Base-by-base conservation (phyloP, 805 yeast species). In the Starmerella apis region DNA sequence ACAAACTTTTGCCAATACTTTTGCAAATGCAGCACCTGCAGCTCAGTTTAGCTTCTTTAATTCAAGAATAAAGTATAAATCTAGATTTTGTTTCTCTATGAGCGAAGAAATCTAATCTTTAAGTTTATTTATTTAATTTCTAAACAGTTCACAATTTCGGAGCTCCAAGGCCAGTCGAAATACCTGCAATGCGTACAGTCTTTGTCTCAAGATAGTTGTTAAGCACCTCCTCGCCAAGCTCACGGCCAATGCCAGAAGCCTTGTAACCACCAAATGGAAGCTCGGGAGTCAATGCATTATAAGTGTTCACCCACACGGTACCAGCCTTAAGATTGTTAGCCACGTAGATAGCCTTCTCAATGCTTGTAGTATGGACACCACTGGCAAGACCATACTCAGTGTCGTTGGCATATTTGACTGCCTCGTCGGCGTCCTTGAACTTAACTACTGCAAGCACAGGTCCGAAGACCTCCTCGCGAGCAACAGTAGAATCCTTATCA, bases 221-320 rank as follows among this genome's bases (percentile, higher is more conserved):
- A 48, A 85, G 72, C 36, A 86, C 92, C 58, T 78, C 79, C 61
- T 78, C 79, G 42, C 92, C 90, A 55, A 84, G 70, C 68, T 84
- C 94, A 58, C 90, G 76, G 53, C 94, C 94, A 53, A 81, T 73
- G 57, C 94, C 94, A 58, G 84, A 77, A 71, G 75, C 70, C 66
- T 83, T 82, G 65, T 78, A 81, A 36, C 94, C 94, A 42, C 94
- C 94, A 65, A 84, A 84, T 18, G 90, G 90, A 48, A 82, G 77
- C 57, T 74, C 73, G 56, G 72, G 66, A 60, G 78, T 80, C 59
- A 79, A 77, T 57, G 78, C 82, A 60, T 81, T 81, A 47, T 81
- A 78, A 13, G 81, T 73, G 66, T 82, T 82, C 60, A 82, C 68
- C 77, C 83, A 82, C 24, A 81, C 78, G 46, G 76, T 76, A 23